These are phyloP conservation scores for Alopecurus myosuroides DNA, from an alignment of 176 grass and related monocot genomes.

Conservation along the genomic window DNA sequence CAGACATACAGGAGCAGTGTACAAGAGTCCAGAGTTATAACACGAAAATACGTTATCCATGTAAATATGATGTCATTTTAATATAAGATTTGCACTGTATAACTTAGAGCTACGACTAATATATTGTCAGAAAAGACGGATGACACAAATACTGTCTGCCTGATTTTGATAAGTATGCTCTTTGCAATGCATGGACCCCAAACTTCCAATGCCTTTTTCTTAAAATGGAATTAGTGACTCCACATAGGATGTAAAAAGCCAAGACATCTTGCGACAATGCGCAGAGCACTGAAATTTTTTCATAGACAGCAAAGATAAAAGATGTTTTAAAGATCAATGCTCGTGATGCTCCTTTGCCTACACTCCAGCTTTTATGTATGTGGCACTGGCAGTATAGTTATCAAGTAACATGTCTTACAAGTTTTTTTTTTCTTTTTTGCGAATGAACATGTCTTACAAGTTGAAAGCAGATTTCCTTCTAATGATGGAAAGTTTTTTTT, in stretches of 20 bases:
- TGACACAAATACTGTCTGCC: not conserved
- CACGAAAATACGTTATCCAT: not conserved
- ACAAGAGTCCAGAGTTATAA: not conserved
- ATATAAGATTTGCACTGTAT: not conserved
- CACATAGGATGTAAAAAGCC: not conserved
- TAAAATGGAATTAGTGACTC: not conserved
- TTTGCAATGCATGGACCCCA: not conserved
- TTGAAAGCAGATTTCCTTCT: not conserved
- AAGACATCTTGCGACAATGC: not conserved
- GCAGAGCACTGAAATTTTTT: not conserved
- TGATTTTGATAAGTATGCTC: not conserved
- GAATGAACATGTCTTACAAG: no score
- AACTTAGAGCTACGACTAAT: not conserved
- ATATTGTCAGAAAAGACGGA: not conserved
- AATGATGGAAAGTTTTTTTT: not conserved
- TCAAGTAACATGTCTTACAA: no score
- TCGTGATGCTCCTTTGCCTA: not conserved
- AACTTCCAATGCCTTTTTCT: not conserved
- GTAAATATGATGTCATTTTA: not conserved
- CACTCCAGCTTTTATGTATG: not conserved
- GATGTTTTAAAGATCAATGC: not conserved
- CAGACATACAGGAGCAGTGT: not conserved
- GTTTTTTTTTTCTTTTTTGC: no score
- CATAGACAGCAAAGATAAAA: not conserved
- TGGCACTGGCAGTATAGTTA: not conserved